These are phyloP conservation scores for Ascochyta viciae-villosae DNA, from an alignment of 2,329 filamentous ascomycete genomes.

Conservation along the genomic window DNA sequence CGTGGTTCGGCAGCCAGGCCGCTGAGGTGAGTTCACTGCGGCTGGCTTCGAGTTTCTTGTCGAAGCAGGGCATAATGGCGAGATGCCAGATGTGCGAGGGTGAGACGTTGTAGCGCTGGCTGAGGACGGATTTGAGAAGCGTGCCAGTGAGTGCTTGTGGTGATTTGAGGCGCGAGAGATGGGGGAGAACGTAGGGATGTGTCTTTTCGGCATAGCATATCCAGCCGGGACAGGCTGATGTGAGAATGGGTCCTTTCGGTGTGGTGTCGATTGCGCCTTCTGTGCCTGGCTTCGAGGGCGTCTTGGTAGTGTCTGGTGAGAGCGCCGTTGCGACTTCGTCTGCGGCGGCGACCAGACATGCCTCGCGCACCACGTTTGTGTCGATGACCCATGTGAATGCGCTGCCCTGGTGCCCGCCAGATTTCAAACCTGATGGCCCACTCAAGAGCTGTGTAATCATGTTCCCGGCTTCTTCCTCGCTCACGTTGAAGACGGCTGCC, in stretches of 20 bases:
- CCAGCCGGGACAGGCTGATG: constrained; percentile 95
- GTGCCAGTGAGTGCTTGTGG: constrained; percentile 93
- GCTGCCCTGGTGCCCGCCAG: constrained; percentile 74
- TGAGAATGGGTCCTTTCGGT: constrained; percentile 71
- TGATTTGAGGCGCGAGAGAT: constrained; percentile 90
- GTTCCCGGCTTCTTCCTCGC: constrained; percentile 74
- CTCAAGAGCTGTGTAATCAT: constrained; percentile 84
- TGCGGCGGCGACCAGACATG: constrained; percentile 71
- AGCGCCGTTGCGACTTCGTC: constrained; percentile 55
- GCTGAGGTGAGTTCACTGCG: constrained; percentile 87
- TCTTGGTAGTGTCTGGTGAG: constrained; percentile 33
- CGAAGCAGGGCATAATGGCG: constrained; percentile 97
- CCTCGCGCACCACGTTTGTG: constrained; percentile 83
- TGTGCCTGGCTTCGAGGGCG: constrained; percentile 29
- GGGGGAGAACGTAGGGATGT: constrained; percentile 89
- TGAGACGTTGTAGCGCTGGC: constrained; percentile 72
- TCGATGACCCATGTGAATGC: constrained; percentile 90
- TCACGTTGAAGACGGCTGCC: constrained; percentile 80
- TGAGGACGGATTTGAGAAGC: constrained; percentile 84
- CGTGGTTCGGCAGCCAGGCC: constrained; percentile 64
- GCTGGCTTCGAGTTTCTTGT: constrained; percentile 97
- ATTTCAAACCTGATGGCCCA: constrained; percentile 71
- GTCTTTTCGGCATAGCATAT: constrained; percentile 99
- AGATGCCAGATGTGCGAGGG: constrained; percentile 91
- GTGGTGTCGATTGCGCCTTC: constrained; percentile 53